A percentile compares a stretch with the other conserved stretches of the same genome.
Conservation (phyloP, 805 yeast genomes). For the Starmerella etchellsii region DNA sequence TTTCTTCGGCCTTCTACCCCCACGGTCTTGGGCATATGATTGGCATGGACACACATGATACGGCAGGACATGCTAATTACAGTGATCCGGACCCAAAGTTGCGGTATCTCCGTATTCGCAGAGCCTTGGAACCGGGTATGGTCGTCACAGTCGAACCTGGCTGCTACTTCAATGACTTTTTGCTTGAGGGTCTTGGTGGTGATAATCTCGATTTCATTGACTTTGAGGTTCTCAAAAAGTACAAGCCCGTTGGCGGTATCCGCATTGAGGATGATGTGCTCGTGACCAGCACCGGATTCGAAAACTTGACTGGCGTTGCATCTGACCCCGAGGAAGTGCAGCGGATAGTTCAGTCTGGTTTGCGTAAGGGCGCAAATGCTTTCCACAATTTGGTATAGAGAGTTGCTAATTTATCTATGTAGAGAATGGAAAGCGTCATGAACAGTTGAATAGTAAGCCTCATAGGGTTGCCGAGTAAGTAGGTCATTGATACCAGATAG, state of each 20-base stretch:
- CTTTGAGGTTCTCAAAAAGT: conserved; percentile 52
- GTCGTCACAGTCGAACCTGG: conserved; percentile 95
- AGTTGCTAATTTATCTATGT: background rate
- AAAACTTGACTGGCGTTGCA: conserved; percentile 70
- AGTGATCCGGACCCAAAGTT: conserved; percentile 69
- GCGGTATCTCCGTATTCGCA: conserved; percentile 66
- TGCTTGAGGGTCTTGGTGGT: conserved; percentile 36
- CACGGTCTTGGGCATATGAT: conserved; percentile 91
- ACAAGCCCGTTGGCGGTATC: conserved; percentile 90
- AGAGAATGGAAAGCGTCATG: conserved; percentile 39
- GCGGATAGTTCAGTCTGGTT: conserved; percentile 58
- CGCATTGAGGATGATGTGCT: conserved; percentile 89
- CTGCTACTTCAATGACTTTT: conserved; percentile 71
- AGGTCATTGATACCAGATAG: conserved; percentile 43
- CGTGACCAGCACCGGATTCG: conserved; percentile 63
- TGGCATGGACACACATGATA: conserved; percentile 95
- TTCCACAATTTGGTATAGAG: conserved; percentile 8
- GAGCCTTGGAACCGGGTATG: conserved; percentile 62
- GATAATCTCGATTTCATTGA: conserved; percentile 44
- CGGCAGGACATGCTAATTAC: conserved; percentile 79
- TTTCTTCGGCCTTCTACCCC: conserved; percentile 74
- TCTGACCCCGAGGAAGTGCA: conserved; percentile 76
- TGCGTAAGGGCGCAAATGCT: conserved; percentile 28
- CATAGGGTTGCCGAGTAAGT: conserved; percentile 25
- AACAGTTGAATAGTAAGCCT: conserved; percentile 36